A percentile compares a stretch with the other conserved stretches of the same genome.
Evolutionary conservation across 441 rosid species (phyloP).

Genomic region (California macrophylla): DNA sequence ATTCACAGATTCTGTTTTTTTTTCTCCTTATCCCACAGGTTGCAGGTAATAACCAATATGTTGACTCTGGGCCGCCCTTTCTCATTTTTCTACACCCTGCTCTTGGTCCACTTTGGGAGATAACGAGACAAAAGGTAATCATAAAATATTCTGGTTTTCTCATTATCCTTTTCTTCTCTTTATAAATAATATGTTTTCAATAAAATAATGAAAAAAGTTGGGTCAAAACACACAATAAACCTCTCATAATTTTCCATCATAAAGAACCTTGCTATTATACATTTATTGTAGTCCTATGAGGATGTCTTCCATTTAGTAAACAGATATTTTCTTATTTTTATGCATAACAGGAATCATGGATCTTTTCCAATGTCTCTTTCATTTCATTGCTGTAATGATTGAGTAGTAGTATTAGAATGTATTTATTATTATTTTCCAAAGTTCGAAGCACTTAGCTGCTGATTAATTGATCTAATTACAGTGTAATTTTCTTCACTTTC

Average conservation of each 20-base stretch:
- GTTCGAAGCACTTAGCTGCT: conserved; percentile 10
- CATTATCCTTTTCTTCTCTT: background rate
- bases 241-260: background rate
- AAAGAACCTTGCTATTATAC: conserved; percentile 8
- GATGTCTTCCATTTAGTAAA: background rate
- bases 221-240: background rate
- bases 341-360: background rate
- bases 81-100: conserved; percentile 87
- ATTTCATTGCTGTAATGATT: background rate
- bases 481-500: conserved; percentile 13
- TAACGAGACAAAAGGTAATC: conserved; percentile 67
- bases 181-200: background rate
- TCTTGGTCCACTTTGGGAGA: conserved; percentile 93
- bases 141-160: background rate
- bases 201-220: background rate
- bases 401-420: background rate
- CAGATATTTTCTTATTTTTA: background rate
- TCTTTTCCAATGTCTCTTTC: background rate
- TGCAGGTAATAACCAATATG: conserved; percentile 53
- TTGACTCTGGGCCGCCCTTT: conserved; percentile 65
- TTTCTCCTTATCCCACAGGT: conserved; percentile 31
- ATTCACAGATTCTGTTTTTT: conserved; percentile 5
- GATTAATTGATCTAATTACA: conserved; percentile 9
- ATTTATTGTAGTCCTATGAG: conserved; percentile 1
- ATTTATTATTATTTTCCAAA: background rate